Evolutionary conservation across 495 filamentous ascomycete species (phyloP).

Genomic region (Aspergillus kassunensis): DNA sequence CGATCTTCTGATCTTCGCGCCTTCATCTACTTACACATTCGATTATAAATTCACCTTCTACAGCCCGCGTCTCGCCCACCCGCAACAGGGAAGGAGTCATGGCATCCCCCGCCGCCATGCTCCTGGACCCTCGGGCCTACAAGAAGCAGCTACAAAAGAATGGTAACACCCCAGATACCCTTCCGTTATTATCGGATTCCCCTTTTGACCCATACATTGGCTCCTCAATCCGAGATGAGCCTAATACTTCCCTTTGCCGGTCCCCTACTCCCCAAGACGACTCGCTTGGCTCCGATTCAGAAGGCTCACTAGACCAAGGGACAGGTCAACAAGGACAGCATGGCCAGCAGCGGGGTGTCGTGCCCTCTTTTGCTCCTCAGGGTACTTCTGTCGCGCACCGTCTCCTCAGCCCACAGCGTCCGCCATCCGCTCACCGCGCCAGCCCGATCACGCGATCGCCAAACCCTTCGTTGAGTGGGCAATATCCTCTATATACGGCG

Average conservation of each 20-base stretch:
- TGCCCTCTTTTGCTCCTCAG: slow-evolving; percentile 23
- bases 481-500: slow-evolving; percentile 4
- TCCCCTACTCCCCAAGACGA: slow-evolving; percentile 17
- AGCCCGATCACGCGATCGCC: slow-evolving; percentile 13
- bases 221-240: slow-evolving; percentile 3
- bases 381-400: slow-evolving; percentile 26
- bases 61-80: slow-evolving; percentile 12
- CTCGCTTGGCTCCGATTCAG: slow-evolving; percentile 15
- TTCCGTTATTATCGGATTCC: not conserved
- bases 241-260: slow-evolving; percentile 5
- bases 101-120: slow-evolving; percentile 43
- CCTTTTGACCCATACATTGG: not conserved
- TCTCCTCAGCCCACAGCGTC: slow-evolving; percentile 18
- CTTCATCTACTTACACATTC: not conserved
- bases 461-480: slow-evolving; percentile 3
- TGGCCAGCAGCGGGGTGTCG: slow-evolving; percentile 10
- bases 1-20: not conserved
- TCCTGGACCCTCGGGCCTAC: slow-evolving; percentile 39
- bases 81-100: slow-evolving; percentile 22
- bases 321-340: slow-evolving; percentile 19
- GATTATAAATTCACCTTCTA: not conserved
- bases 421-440: slow-evolving; percentile 5
- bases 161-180: slow-evolving; percentile 28
- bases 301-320: slow-evolving; percentile 24
- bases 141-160: slow-evolving; percentile 26